These are phyloP conservation scores for Triglochin maritima DNA, from an alignment of 106 monocot genomes.

Conservation along the genomic window DNA sequence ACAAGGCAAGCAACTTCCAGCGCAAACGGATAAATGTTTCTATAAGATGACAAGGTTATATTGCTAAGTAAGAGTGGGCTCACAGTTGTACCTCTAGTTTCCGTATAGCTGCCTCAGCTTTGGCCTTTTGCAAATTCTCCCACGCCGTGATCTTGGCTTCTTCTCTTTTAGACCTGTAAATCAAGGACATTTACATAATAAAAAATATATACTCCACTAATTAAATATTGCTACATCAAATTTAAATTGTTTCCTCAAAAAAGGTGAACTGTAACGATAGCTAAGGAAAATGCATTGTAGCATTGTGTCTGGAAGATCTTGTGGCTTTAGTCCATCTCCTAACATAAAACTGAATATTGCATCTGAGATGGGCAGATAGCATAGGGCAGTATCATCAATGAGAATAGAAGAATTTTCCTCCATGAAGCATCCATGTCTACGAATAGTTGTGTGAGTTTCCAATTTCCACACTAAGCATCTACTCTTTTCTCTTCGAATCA, in stretches of 20 bases:
- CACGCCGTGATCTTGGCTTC: conserved; percentile 68
- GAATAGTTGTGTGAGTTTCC: too few relatives aligned
- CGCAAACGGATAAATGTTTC: background rate
- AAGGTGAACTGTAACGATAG: background rate
- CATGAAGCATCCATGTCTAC: too few relatives aligned
- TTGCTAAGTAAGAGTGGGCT: background rate
- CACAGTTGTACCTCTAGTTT: conserved; percentile 38
- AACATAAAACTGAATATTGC: too few relatives aligned
- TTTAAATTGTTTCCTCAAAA: background rate
- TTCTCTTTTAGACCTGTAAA: conserved; percentile 45
- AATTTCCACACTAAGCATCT: too few relatives aligned
- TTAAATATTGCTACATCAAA: background rate
- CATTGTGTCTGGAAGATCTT: too few relatives aligned
- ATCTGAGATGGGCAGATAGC: too few relatives aligned
- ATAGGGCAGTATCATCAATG: too few relatives aligned
- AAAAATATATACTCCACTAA: background rate
- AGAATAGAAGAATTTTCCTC: too few relatives aligned
- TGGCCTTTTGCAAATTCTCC: conserved; percentile 73
- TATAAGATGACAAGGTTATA: background rate
- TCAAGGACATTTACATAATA: background rate
- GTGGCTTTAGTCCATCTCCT: too few relatives aligned
- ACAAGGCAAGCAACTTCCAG: background rate
- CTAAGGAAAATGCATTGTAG: too few relatives aligned
- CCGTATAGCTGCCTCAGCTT: conserved; percentile 58
- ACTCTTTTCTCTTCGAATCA: too few relatives aligned